phyloP scores from a whole-genome alignment of 2,329 filamentous ascomycete species.

The Penicillium sp. region DNA sequence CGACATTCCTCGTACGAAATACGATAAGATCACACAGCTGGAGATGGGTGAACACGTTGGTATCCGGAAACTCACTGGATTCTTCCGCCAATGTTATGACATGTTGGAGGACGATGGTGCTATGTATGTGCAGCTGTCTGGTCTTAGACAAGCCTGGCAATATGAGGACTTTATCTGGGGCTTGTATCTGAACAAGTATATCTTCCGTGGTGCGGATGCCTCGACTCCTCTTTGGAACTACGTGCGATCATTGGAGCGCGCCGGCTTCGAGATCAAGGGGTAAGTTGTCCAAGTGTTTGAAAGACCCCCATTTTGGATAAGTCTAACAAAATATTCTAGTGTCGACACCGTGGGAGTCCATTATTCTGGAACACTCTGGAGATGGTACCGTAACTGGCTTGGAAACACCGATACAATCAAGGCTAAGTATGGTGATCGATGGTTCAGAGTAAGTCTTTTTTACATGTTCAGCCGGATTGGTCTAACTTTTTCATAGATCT shows the following conservation, averaged over 20 bases:
- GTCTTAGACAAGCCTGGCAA: constrained; percentile 83
- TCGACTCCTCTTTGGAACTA: constrained; percentile 82
- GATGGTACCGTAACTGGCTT: constrained; percentile 94
- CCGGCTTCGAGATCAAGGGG: constrained; percentile 79
- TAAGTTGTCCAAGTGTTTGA: constrained; percentile 8
- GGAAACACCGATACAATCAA: constrained; percentile 80
- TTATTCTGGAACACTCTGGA: constrained; percentile 87
- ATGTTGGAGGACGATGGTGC: constrained; percentile 89
- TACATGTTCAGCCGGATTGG: background rate
- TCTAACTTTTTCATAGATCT: constrained; percentile 56
- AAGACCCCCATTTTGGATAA: background rate
- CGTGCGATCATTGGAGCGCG: constrained; percentile 72
- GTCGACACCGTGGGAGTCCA: constrained; percentile 87
- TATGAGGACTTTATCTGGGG: constrained; percentile 93
- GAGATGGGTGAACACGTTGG: constrained; percentile 96
- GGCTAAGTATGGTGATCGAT: constrained; percentile 82
- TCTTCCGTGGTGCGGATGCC: constrained; percentile 89
- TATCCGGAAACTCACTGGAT: constrained; percentile 73
- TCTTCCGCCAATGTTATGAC: constrained; percentile 77
- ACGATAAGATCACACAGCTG: constrained; percentile 86
- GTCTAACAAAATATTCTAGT: constrained; percentile 12
- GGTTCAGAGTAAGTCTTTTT: constrained; percentile 74
- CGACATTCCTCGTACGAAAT: constrained; percentile 76
- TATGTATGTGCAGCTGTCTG: constrained; percentile 86
- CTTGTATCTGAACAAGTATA: constrained; percentile 94